phyloP scores from a whole-genome alignment of 2,329 filamentous ascomycete species.

The Blastomyces silverae region DNA sequence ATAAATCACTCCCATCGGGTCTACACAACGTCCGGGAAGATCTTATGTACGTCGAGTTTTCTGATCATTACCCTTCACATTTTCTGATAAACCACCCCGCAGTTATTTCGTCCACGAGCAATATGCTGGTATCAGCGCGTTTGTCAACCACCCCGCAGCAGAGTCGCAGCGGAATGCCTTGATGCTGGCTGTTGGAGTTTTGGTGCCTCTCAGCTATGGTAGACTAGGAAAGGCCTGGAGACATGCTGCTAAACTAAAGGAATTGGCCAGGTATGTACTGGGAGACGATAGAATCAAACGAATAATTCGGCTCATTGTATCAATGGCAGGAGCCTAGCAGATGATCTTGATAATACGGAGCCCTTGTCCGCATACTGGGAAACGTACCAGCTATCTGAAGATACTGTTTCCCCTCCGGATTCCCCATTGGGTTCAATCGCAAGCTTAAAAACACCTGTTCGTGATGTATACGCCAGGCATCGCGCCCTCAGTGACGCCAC shows the following conservation, averaged over 20 bases:
- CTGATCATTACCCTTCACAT: background rate
- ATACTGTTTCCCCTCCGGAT: conserved; percentile 36
- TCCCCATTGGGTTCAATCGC: conserved; percentile 50
- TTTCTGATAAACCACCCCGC: conserved; percentile 10
- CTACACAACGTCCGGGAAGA: conserved; percentile 83
- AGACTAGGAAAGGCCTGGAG: conserved; percentile 82
- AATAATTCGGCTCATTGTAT: background rate
- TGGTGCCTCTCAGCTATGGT: conserved; percentile 80
- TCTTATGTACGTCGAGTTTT: conserved; percentile 49
- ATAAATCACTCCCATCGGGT: conserved; percentile 90
- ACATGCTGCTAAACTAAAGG: conserved; percentile 69
- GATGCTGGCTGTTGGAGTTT: conserved; percentile 84
- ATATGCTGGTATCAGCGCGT: conserved; percentile 85
- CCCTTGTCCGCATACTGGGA: conserved; percentile 77
- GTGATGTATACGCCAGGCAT: conserved; percentile 40
- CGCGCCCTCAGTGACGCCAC: conserved; percentile 41
- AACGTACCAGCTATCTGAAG: conserved; percentile 34
- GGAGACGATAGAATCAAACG: background rate
- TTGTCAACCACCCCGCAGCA: conserved; percentile 73
- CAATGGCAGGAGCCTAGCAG: conserved; percentile 49
- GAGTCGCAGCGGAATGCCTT: conserved; percentile 76
- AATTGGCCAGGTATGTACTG: conserved; percentile 58
- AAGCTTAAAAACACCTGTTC: conserved; percentile 44
- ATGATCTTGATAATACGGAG: conserved; percentile 56
- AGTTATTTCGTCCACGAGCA: conserved; percentile 87